Conservation (phyloP, 139 green algal genomes). For the Coelastrella sp. region DNA sequence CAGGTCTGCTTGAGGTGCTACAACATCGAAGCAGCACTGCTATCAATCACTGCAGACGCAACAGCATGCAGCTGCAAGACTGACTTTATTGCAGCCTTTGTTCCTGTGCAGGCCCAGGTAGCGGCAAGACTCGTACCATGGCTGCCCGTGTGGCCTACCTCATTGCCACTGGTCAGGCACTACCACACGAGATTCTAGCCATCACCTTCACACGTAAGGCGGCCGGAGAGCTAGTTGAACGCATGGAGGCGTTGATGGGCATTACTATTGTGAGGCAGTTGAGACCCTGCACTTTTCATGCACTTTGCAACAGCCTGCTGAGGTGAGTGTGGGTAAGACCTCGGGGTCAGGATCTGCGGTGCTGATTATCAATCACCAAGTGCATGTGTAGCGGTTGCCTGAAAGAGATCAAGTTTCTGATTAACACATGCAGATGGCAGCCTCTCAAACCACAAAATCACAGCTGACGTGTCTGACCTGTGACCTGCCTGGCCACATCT, state of each 20-base stretch:
- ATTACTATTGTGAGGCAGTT: neutral
- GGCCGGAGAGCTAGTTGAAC: conserved; percentile 1
- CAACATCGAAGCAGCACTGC: no score
- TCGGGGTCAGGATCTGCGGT: no score
- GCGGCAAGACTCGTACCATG: conserved; percentile 87
- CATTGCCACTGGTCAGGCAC: conserved; percentile 26
- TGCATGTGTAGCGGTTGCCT: no score
- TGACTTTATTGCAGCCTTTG: neutral
- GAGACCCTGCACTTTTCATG: conserved; percentile 48
- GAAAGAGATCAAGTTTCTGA: no score
- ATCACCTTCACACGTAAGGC: conserved; percentile 70
- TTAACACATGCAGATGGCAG: no score
- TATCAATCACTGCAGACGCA: no score
- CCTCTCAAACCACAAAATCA: no score
- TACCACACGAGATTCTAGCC: conserved; percentile 34
- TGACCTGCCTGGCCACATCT: no score
- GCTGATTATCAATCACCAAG: no score
- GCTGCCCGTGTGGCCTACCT: conserved; percentile 73
- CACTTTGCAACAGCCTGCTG: conserved; percentile 38
- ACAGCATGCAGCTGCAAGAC: neutral
- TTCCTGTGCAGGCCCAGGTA: conserved; percentile 69
- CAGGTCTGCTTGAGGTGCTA: no score
- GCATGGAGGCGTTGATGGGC: conserved; percentile 6
- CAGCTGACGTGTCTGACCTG: no score
- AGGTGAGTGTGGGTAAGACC: conserved; percentile 1